Base-by-base conservation (phyloP, 1,284 basidiomycete species). In the Moniliophthora roreri region DNA sequence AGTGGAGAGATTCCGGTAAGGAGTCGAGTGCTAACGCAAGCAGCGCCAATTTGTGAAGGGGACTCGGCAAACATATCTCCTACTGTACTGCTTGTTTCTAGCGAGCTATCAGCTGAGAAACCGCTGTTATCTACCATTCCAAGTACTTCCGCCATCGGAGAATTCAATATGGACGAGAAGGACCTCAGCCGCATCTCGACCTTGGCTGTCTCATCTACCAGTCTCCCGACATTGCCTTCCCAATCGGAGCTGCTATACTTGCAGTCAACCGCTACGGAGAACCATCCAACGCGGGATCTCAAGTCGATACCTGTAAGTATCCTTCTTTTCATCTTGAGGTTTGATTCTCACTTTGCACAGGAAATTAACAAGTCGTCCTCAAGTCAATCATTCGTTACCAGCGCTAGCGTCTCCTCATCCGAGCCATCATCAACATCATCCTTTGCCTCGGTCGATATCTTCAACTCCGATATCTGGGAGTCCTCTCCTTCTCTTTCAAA, bases 1-100 rank as follows among this genome's bases (percentile, higher is more conserved):
- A 56, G 59, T 18, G 62, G 60, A 9, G 54, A 58, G 15, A 52
- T 63, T 37, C 62, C 63, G 3, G 28, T 53, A 18, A 48, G 53
- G 35, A 49, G 58, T 61, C 47, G 48, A 51, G 47, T 56, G 15
- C 45, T 56, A 7, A 42, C 41, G 16, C 54, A 56, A 20, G 52
- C 52, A 20, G 16, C 18, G 16, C 48, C 44, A 4, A 23, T 37
- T 15, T 20, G 23, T 8, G 26, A 41, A 9, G 20, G 26, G 6
- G 23, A 11, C 13, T 8, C 24, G n/a, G 46, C 26, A 13, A n/a
- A n/a, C n/a, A n/a, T n/a, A n/a, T n/a, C n/a, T n/a, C 15, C 9
- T 13, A 20, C 48, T 3, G 36, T 34, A 16, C 23, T 36, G 5
- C 13, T n/a, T 26, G 24, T 15, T 46, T 46, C 26, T 32, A n/a